A percentile compares a stretch with the other conserved stretches of the same genome.
Conservation (phyloP, 805 yeast species). For the Sungouiella thailandica region DNA sequence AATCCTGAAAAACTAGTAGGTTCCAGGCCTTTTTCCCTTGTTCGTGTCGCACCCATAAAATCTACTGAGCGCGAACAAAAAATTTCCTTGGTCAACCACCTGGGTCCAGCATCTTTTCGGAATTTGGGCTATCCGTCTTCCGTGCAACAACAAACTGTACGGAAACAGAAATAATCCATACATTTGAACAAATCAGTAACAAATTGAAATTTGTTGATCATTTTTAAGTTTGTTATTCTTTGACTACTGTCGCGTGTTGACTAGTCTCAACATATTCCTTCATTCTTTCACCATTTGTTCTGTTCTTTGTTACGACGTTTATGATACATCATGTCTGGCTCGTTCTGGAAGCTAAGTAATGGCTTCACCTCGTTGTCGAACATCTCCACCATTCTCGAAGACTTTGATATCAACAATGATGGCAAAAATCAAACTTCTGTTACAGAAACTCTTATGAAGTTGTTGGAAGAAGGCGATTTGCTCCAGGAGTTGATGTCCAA, state of each 20-base stretch:
- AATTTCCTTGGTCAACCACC: constrained; percentile 3
- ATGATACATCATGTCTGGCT: constrained; percentile 34
- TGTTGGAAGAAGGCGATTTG: constrained; percentile 40
- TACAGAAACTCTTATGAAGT: constrained; percentile 26
- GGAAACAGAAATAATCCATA: no score
- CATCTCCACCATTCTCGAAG: constrained; percentile 35
- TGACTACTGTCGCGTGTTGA: not conserved
- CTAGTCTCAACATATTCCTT: not conserved
- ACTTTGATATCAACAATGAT: constrained; percentile 20
- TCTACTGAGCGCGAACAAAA: constrained; percentile 4
- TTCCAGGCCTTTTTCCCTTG: no score
- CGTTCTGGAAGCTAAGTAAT: constrained; percentile 44
- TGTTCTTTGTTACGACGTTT: constrained; percentile 1
- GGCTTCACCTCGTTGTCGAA: constrained; percentile 42
- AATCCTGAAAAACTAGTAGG: no score
- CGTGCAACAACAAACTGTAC: no score
- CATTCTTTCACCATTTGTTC: not conserved
- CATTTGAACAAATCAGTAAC: no score
- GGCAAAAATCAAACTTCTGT: constrained; percentile 10
- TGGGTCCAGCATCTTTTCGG: no score
- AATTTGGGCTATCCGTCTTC: no score
- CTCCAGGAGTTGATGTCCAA: constrained; percentile 59
- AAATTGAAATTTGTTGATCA: no score
- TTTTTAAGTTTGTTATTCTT: no score
- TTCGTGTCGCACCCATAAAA: constrained; percentile 7